phyloP scores from a whole-genome alignment of 2,329 filamentous ascomycete species.

The Pestalotiopsis sp. region DNA sequence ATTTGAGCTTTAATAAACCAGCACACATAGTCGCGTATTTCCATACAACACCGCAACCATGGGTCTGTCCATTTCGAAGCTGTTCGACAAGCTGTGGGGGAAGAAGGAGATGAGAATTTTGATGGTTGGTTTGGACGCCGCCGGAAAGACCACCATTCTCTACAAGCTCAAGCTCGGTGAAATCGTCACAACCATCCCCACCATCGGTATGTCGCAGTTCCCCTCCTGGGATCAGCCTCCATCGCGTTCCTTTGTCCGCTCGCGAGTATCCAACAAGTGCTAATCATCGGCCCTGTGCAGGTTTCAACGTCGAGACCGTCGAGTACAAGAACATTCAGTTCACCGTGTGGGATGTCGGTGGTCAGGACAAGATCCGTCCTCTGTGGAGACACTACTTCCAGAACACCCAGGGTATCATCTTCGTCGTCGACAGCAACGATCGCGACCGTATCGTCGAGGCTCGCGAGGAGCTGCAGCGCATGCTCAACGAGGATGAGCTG shows the following conservation, averaged over 20 bases:
- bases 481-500: constrained; percentile 68
- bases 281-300: constrained; percentile 42
- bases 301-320: constrained; percentile 99
- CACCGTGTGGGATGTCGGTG: constrained; percentile 99
- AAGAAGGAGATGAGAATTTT: constrained; percentile 99
- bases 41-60: constrained; percentile 68
- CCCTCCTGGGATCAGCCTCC: constrained; percentile 2
- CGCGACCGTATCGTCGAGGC: constrained; percentile 97
- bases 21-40: constrained; percentile 32
- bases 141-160: constrained; percentile 99
- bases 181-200: constrained; percentile 98
- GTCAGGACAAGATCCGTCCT: constrained; percentile 99
- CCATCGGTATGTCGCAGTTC: constrained; percentile 72
- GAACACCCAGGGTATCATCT: constrained; percentile 99
- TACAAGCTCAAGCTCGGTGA: constrained; percentile 99
- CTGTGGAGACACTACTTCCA: constrained; percentile 99
- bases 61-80: constrained; percentile 97
- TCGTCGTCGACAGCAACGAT: constrained; percentile 99
- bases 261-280: not conserved
- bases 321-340: constrained; percentile 99
- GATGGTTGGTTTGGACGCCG: constrained; percentile 99
- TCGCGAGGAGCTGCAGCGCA: constrained; percentile 93
- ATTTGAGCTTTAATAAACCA: constrained; percentile 18
- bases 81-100: constrained; percentile 95
- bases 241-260: not conserved